Base-by-base conservation (phyloP, 2,329 filamentous ascomycete species). In the Cryphonectria japonica region DNA sequence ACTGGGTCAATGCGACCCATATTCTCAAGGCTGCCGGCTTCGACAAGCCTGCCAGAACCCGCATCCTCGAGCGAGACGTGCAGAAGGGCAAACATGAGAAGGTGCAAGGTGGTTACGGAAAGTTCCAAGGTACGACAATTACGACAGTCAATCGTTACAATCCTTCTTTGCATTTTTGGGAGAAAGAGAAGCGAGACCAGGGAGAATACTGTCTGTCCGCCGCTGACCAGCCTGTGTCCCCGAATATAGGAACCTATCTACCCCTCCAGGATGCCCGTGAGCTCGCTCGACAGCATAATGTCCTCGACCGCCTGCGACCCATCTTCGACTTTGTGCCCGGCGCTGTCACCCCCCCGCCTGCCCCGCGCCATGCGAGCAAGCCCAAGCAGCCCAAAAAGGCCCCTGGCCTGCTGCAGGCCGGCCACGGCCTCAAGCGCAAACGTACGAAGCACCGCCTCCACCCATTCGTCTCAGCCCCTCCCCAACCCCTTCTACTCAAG, bases 1-100 rank as follows among this genome's bases (percentile, higher is more conserved):
- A 98, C 82, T 99, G 95, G 94, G 96, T 99, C 83, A 99, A 99
- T 85, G 96, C 96, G 67, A 99, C 96, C 0, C 96, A 99, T 81
- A 98, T 99, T 75, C 88, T 99, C 75, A 99, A 99, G 79, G 95
- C 98, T 50, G 96, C 96, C 73, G 95, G 95, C 69, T 97, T 97
- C 78, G 96, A 99, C 82, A 99, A 99, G 82, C 96, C 96, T 2
- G 94, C 95, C 16, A 88, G 96, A 79, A 99, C 96, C 57, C 89
- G 96, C 74, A 98, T 99, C 70, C 87, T 99, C 6, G 96, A 99
- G 83, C 89, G 96, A 75, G 96, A 99, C 78, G 95, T 99, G 9
- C 96, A 99, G 78, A 98, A 97, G 81, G 95, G 97, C 60, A 87
- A 92, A 6, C 96, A 99, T 79, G 96, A 98, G 83, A 99, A 99